Evolutionary conservation across 768 basidiomycete species (phyloP), one percentile per base, ranked within the genome.

Genomic region (Kwoniella shandongensis): DNA sequence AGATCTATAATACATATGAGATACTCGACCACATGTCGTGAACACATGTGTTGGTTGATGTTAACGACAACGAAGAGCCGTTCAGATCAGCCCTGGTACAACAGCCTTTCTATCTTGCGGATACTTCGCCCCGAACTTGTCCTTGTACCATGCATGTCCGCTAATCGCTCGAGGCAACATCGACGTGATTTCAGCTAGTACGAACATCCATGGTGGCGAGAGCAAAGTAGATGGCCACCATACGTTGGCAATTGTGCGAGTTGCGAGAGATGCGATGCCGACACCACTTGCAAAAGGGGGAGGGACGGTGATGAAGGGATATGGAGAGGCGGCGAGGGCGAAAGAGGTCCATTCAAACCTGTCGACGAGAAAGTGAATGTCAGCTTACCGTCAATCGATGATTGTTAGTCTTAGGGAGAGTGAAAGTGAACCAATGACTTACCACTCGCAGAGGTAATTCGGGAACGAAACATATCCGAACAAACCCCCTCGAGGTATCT

Each of bases 401-500:
- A 6, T 26, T 23, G 35, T 26, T 22, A 18, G 22, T 32, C n/a
- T 20, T 22, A 23, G 8, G 10, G 13, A 4, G 7, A 30, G n/a
- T 15, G 47, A 12, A 20, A 40, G 29, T n/a, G 22, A 13, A 7
- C 20, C 20, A 13, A 42, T 26, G 11, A 66, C 74, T 48, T 32
- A 75, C 74, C 94, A 98, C 73, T 97, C 94, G 77, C 87, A 91
- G 18, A 91, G 78, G 78, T 97, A 98, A 75, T 96, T 91, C 10
- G 94, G 94, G 78, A 86, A 94, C 5, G 91, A 90, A 66, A 97
- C 79, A 69, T 83, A 86, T 40, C 74, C 67, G 80, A 88, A 96
- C 17, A 94, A 78, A 20, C 84, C 81, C 0, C 88, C 89, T 48
- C 86, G 82, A 0, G 94, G 91, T 54, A 79, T 76, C 35, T 70